phyloP scores from a whole-genome alignment of 106 monocot genomes.

The Chionographis japonica region DNA sequence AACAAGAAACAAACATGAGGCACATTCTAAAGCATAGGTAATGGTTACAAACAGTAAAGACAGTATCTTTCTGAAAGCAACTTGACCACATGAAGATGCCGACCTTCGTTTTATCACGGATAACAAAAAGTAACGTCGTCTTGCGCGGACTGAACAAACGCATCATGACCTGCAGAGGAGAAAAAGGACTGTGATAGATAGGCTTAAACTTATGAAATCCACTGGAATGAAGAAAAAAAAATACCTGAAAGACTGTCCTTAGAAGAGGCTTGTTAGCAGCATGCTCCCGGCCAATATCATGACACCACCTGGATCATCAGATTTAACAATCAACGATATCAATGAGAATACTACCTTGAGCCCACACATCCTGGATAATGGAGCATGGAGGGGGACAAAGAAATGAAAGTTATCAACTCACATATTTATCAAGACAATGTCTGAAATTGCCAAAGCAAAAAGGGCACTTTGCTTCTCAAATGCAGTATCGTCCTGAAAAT shows the following conservation, averaged over 20 bases:
- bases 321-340: background rate
- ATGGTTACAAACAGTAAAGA: background rate
- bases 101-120: slow-evolving; percentile 77
- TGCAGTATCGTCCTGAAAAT: slow-evolving; percentile 67
- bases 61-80: background rate
- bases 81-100: background rate
- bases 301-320: slow-evolving; percentile 70
- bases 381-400: background rate
- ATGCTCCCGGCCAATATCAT: slow-evolving; percentile 94
- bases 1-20: background rate
- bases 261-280: slow-evolving; percentile 87
- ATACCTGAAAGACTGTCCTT: slow-evolving; percentile 88
- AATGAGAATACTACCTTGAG: background rate
- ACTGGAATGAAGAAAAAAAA: background rate
- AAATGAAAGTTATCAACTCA: slow-evolving; percentile 20
- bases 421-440: slow-evolving; percentile 87
- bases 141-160: slow-evolving; percentile 64
- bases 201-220: no score
- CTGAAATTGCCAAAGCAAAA: slow-evolving; percentile 82
- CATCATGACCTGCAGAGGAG: slow-evolving; percentile 47
- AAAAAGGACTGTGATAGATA: no score
- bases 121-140: slow-evolving; percentile 61
- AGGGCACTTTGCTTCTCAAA: slow-evolving; percentile 94
- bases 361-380: background rate
- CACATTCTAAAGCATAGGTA: background rate